Percentiles rank a stretch among this genome's conserved stretches.
phyloP scores from a whole-genome alignment of 1,284 basidiomycete species.

The Puccinia polysora region DNA sequence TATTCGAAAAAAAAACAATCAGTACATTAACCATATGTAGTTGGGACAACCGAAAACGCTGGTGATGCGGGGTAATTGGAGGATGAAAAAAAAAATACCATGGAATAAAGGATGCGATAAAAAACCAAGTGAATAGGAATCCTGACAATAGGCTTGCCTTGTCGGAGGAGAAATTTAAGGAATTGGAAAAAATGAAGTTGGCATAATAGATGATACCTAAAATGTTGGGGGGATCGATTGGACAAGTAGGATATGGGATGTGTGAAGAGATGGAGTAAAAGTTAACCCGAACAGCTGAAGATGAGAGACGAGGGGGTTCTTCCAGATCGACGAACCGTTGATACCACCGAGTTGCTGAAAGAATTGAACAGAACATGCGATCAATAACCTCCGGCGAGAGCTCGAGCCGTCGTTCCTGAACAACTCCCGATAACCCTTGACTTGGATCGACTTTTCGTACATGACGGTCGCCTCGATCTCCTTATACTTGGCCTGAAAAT shows the following conservation, averaged over 20 bases:
- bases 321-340: too few species aligned
- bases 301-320: neutral
- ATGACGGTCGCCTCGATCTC: slow-evolving; percentile 49
- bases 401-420: slow-evolving; percentile 50
- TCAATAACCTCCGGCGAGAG: slow-evolving; percentile 51
- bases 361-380: slow-evolving; percentile 53
- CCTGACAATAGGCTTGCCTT: slow-evolving; percentile 50
- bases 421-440: slow-evolving; percentile 50
- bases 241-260: too few species aligned
- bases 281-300: neutral
- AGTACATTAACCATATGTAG: too few species aligned
- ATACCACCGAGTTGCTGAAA: slow-evolving; percentile 53
- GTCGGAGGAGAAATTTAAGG: slow-evolving; percentile 34
- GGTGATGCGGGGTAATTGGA: neutral
- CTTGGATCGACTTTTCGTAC: slow-evolving; percentile 48
- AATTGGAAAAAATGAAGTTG: slow-evolving; percentile 47
- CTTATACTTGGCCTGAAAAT: slow-evolving; percentile 46
- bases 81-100: slow-evolving; percentile 7
- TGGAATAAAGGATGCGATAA: slow-evolving; percentile 43
- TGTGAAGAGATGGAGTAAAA: neutral
- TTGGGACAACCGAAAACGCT: too few species aligned
- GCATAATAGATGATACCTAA: slow-evolving; percentile 49
- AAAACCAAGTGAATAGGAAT: slow-evolving; percentile 52
- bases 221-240: neutral
- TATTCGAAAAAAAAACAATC: slow-evolving; percentile 49